Evolutionary conservation across 345 rosid species (phyloP).

Genomic region (Arabis hirsuta): DNA sequence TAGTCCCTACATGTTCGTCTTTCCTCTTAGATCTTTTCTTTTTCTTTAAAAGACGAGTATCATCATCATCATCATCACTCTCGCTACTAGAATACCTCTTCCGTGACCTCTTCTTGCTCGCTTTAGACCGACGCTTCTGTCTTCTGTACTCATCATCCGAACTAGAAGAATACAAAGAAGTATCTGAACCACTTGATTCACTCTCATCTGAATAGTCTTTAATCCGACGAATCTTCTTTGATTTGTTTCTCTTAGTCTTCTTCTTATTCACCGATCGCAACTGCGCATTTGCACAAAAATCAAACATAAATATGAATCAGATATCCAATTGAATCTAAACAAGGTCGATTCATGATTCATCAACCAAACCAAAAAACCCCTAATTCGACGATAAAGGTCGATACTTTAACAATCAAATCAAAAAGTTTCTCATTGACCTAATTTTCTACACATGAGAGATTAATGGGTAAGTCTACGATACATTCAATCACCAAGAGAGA

Average conservation of each 20-base stretch:
- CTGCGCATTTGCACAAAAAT: slow-evolving; percentile 57
- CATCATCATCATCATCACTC: slow-evolving; percentile 36
- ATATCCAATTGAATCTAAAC: neutral
- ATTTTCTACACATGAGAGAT: neutral
- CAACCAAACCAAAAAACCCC: neutral
- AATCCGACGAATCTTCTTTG: slow-evolving; percentile 55
- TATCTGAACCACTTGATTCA: slow-evolving; percentile 49
- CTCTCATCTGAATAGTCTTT: slow-evolving; percentile 52
- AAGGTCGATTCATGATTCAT: neutral
- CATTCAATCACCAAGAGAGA: neutral
- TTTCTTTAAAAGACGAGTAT: slow-evolving; percentile 41
- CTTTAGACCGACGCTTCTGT: slow-evolving; percentile 58
- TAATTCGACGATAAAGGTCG: neutral
- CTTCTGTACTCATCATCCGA: slow-evolving; percentile 58
- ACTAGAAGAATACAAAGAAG: slow-evolving; percentile 53
- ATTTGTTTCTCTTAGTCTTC: slow-evolving; percentile 54
- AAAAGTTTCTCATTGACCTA: slow-evolving; percentile 27
- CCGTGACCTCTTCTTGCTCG: slow-evolving; percentile 58
- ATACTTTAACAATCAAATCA: slow-evolving; percentile 3
- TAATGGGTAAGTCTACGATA: slow-evolving; percentile 10
- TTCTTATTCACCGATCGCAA: slow-evolving; percentile 57
- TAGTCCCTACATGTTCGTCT: slow-evolving; percentile 36
- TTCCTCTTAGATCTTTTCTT: slow-evolving; percentile 52
- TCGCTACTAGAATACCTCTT: slow-evolving; percentile 54
- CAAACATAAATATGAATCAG: slow-evolving; percentile 19